Conservation (phyloP, 495 filamentous ascomycete genomes). For the Tetracladium marchalianum region DNA sequence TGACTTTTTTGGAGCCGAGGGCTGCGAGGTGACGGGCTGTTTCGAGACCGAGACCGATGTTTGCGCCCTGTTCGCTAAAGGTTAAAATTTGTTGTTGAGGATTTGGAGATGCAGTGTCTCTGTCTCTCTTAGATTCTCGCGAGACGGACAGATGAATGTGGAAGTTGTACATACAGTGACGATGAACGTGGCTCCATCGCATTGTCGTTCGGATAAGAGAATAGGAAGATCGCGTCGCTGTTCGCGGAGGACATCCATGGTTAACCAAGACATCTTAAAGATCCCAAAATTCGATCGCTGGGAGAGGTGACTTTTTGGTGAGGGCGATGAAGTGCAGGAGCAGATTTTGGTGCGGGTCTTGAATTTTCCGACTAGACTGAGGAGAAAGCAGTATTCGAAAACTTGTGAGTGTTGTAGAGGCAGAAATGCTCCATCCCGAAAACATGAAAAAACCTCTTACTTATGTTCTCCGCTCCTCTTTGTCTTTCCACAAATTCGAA, state of each 20-base stretch:
- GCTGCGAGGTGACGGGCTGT: conserved; percentile 30
- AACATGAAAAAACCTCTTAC: no score
- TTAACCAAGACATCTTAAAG: neutral
- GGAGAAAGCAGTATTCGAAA: neutral
- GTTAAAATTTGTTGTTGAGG: no score
- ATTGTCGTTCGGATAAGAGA: neutral
- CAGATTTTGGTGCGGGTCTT: neutral
- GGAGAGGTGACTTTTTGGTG: no score
- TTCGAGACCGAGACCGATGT: conserved; percentile 43
- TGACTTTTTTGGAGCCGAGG: conserved; percentile 29
- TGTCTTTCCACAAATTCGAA: no score
- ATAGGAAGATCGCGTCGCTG: conserved; percentile 4
- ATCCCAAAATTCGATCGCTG: no score
- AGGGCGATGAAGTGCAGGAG: neutral
- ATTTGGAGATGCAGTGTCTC: no score
- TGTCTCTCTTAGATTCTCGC: no score
- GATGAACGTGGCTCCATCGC: conserved; percentile 3
- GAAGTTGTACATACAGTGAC: neutral
- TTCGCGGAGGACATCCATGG: neutral
- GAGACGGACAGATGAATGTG: no score
- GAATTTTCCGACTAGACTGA: neutral
- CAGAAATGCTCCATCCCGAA: neutral
- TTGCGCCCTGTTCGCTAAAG: conserved; percentile 24
- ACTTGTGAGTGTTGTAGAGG: neutral
- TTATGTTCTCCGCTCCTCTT: no score